Base-by-base conservation (phyloP, 1,284 basidiomycete genomes). In the Kalmanozyma brasiliensis region DNA sequence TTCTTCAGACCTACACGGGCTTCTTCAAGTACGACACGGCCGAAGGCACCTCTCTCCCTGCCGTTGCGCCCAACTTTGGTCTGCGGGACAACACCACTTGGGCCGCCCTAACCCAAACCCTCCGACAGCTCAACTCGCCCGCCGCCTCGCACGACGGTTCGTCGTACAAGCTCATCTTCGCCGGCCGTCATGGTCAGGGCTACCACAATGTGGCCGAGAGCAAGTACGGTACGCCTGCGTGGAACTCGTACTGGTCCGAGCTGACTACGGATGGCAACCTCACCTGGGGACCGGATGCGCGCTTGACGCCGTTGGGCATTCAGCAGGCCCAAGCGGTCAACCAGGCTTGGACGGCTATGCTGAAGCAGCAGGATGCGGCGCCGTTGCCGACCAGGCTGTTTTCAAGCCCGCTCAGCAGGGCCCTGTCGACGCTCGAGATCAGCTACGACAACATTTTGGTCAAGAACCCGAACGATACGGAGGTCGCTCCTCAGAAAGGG, bases 141-240 rank as follows among this genome's bases (percentile, higher is more conserved):
- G 49, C 51, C 1, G 24, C 56, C 8, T 32, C 38, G 16, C 26
- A 42, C 11, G 56, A 67, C 24, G 65, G 70, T 4, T 61, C 52
- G 14, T 35, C 38, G 19, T 74, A 72, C 57, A 74, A 74, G 52
- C 60, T 74, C 16, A 13, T 72, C 11, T 74, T 49, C 24, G 64
- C 62, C 17, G 61, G 61, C 14, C 68, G 72, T 11, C 72, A 74
- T 42, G 72, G 72, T 17, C 67, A 74, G 24, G 72, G 72, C 4
- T 68, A 30, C 38, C 72, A 74, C 72, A 74, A 72, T 17, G 60
- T 74, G 1, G 72, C 59, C 23, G 64, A 74, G 42, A 41, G 44
- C 19, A 41, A 67, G 49, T 74, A 74, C 47, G 72, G 72, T 9
- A 64, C 63, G 2, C 41, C 58, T 3, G 52, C 37, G 5, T 74